Evolutionary conservation across 108 stramenopile species (phyloP).

Genomic region (Skeletonema menzelii): DNA sequence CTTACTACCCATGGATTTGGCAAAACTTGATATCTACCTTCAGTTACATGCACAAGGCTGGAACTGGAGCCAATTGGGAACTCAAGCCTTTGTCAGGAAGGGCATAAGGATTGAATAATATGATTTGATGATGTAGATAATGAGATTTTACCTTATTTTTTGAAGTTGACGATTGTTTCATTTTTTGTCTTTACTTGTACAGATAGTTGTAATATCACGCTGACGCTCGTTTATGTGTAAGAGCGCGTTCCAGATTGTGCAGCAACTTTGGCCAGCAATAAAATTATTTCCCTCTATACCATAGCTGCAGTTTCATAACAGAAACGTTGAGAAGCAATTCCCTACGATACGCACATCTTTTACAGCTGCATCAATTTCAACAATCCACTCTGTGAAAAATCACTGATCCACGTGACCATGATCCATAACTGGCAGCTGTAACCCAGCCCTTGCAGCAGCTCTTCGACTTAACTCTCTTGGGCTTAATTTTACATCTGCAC

Average conservation of each 20-base stretch:
- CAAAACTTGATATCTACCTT: conserved; percentile 80
- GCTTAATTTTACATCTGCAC: conserved; percentile 71
- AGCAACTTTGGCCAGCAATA: no score
- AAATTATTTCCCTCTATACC: no score
- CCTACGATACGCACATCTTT: no score
- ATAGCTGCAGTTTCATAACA: no score
- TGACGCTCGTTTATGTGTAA: no score
- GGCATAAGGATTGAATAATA: conserved; percentile 14
- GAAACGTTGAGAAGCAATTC: no score
- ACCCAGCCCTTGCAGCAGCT: conserved; percentile 77
- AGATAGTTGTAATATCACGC: no score
- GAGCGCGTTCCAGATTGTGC: no score
- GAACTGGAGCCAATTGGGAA: conserved; percentile 73
- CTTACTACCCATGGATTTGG: conserved; percentile 82
- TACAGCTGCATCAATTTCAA: background rate
- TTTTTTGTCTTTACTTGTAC: no score
- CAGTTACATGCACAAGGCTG: conserved; percentile 80
- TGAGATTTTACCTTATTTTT: background rate
- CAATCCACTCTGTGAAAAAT: background rate
- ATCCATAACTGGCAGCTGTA: conserved; percentile 65
- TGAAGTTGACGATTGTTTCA: background rate
- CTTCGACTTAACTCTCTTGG: conserved; percentile 78
- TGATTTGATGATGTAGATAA: conserved; percentile 3
- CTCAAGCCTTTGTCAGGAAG: conserved; percentile 57
- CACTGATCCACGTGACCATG: conserved; percentile 5